Evolutionary conservation across 208 protist genomes (phyloP).

Genomic region (Trypanosoma melophagium): DNA sequence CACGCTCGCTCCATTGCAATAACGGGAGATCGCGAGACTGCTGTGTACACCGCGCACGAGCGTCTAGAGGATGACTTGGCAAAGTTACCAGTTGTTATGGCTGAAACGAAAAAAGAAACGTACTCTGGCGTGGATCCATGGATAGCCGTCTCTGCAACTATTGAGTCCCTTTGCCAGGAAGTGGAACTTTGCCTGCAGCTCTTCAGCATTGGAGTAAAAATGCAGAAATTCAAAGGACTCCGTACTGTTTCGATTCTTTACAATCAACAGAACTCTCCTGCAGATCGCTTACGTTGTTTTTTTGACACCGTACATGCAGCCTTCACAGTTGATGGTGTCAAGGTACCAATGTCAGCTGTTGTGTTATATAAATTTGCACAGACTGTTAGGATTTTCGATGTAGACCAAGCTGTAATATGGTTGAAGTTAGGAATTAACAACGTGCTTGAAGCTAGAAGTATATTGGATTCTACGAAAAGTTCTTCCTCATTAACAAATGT

Average conservation of each 20-base stretch:
- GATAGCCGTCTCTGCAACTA: constrained; percentile 29
- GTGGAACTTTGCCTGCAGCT: constrained; percentile 60
- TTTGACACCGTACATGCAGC: constrained; percentile 25
- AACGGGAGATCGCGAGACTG: constrained; percentile 13
- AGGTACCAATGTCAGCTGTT: constrained; percentile 8
- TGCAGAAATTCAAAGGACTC: constrained; percentile 44
- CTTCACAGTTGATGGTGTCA: constrained; percentile 26
- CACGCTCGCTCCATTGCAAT: constrained; percentile 20
- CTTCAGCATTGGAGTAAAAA: constrained; percentile 39
- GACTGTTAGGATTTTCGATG: constrained; percentile 24
- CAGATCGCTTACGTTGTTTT: constrained; percentile 41
- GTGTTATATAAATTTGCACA: constrained; percentile 26
- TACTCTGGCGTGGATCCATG: constrained; percentile 38
- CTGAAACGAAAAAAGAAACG: constrained; percentile 22
- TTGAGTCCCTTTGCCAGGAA: constrained; percentile 29
- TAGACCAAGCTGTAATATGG: constrained; percentile 22
- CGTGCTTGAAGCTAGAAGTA: constrained; percentile 1
- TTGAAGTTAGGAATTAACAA: constrained; percentile 7
- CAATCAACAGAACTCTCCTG: constrained; percentile 18
- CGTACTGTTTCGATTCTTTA: constrained; percentile 56
- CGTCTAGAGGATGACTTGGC: constrained; percentile 28
- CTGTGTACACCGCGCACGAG: constrained; percentile 27
- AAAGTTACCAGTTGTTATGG: constrained; percentile 23
- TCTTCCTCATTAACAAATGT: background rate
- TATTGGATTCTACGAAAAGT: background rate